A percentile compares a stretch with the other conserved stretches of the same genome.
Evolutionary conservation across 1,139 yeast genomes (phyloP).

Genomic region (Kodamaea sp.): DNA sequence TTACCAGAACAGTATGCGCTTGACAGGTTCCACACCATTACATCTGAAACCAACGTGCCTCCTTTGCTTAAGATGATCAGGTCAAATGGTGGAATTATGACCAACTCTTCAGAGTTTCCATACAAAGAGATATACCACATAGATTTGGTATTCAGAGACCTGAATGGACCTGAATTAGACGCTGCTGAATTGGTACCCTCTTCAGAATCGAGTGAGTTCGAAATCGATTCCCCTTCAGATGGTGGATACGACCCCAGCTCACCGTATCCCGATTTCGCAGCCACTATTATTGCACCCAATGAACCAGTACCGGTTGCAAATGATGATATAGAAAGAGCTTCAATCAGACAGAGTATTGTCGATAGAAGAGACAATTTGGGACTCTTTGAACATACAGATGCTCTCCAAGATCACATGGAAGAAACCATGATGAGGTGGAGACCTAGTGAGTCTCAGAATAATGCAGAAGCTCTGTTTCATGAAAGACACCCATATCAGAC

Average conservation of each 20-base stretch:
- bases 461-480: slow-evolving; percentile 31
- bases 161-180: not conserved
- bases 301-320: slow-evolving; percentile 9
- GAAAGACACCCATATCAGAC: slow-evolving; percentile 43
- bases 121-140: not conserved
- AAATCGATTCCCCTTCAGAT: slow-evolving; percentile 1
- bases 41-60: not conserved
- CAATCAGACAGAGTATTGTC: slow-evolving; percentile 7
- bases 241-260: slow-evolving; percentile 2
- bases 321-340: not conserved
- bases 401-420: slow-evolving; percentile 48
- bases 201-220: not conserved
- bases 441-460: slow-evolving; percentile 48
- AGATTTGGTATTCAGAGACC: not conserved
- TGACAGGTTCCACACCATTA: not conserved
- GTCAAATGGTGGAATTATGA: not conserved
- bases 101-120: not conserved
- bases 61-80: not conserved
- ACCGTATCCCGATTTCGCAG: slow-evolving; percentile 7
- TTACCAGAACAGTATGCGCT: not conserved
- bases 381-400: slow-evolving; percentile 18
- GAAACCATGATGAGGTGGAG: slow-evolving; percentile 54
- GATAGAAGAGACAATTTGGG: slow-evolving; percentile 1
- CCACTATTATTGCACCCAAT: slow-evolving; percentile 11
- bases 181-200: not conserved